phyloP scores from a whole-genome alignment of 1,284 basidiomycete species.

The Phellopilus nigrolimitatus region DNA sequence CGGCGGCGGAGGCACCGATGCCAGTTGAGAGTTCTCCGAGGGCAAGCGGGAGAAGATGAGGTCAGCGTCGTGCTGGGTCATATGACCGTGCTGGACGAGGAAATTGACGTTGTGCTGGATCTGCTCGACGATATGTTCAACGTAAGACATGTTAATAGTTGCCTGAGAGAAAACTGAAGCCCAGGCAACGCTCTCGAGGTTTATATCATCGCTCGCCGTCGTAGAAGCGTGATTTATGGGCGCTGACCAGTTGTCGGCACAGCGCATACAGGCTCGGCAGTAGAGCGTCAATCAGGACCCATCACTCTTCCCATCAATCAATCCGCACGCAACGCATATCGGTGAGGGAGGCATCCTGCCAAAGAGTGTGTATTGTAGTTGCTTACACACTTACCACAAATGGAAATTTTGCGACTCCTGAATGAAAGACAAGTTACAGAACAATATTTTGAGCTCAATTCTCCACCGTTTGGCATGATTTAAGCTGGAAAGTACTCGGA shows the following conservation, averaged over 20 bases:
- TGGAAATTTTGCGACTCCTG: too few relatives aligned
- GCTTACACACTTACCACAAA: too few relatives aligned
- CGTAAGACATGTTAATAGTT: conserved; percentile 8
- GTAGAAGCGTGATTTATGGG: background rate
- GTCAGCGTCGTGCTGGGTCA: conserved; percentile 48
- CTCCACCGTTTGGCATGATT: too few relatives aligned
- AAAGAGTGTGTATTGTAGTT: too few relatives aligned
- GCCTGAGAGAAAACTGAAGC: too few relatives aligned
- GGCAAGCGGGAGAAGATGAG: conserved; percentile 50
- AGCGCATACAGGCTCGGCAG: background rate
- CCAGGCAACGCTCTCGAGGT: too few relatives aligned
- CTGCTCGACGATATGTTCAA: conserved; percentile 56
- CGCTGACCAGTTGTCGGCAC: background rate
- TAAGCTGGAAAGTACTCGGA: too few relatives aligned
- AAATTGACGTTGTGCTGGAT: conserved; percentile 61
- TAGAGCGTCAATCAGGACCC: background rate
- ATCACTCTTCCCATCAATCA: background rate
- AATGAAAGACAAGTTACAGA: too few relatives aligned
- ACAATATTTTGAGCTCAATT: too few relatives aligned
- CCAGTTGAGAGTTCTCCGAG: conserved; percentile 5
- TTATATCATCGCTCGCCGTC: too few relatives aligned
- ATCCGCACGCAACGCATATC: too few relatives aligned
- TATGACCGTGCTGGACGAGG: conserved; percentile 52
- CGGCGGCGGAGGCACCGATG: conserved; percentile 17
- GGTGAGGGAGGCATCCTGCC: too few relatives aligned